These are phyloP conservation scores for Hirsutella thompsonii DNA, from an alignment of 2,329 filamentous ascomycete species.

Conservation along the genomic window DNA sequence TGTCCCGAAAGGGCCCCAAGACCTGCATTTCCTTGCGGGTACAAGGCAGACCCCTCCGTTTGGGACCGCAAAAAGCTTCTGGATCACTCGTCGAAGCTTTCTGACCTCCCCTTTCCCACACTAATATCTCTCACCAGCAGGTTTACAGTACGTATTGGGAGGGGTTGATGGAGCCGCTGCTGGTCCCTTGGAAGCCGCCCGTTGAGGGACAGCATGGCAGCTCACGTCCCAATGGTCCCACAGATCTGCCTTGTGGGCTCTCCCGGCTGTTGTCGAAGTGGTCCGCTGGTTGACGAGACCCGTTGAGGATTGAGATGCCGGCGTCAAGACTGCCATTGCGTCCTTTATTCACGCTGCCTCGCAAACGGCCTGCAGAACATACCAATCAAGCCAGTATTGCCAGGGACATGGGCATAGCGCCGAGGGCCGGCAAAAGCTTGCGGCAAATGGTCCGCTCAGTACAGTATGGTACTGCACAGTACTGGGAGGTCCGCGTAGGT, in stretches of 20 bases:
- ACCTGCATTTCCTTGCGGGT: conserved; percentile 6
- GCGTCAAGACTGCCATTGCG: no score
- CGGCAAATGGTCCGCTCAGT: background rate
- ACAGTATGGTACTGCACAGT: no score
- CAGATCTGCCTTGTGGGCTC: no score
- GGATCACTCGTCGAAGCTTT: conserved; percentile 10
- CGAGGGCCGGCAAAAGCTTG: background rate
- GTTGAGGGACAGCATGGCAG: no score
- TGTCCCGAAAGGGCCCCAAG: background rate
- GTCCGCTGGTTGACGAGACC: background rate
- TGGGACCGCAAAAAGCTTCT: conserved; percentile 9
- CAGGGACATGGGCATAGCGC: background rate
- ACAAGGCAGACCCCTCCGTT: background rate
- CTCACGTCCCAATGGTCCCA: background rate
- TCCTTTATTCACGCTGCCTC: no score
- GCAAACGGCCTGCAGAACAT: no score
- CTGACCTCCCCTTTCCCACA: conserved; percentile 7
- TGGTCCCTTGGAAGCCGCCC: conserved; percentile 2
- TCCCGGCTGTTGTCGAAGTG: conserved; percentile 1
- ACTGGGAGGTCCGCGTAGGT: no score
- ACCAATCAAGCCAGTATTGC: background rate
- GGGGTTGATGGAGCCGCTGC: conserved; percentile 6
- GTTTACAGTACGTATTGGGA: conserved; percentile 7
- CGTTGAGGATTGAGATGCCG: no score
- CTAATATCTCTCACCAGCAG: conserved; percentile 6